Conservation (phyloP, 2,329 filamentous ascomycete species). For the Cladosporium austrohemisphaericum region DNA sequence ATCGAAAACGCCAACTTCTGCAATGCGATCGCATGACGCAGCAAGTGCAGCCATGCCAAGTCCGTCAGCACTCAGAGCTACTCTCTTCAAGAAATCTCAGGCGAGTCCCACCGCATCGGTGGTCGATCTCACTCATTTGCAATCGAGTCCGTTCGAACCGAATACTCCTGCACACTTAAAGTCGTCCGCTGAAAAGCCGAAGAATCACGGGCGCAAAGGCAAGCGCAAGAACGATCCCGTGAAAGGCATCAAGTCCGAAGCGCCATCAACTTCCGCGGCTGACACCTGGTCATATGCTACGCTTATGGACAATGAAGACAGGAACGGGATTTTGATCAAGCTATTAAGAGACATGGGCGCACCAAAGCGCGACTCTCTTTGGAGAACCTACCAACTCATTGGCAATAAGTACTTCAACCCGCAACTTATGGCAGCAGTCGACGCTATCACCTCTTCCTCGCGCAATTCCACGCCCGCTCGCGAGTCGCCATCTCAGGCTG, state of each 20-base stretch:
- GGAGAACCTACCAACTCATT: neutral
- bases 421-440: neutral
- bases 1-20: neutral
- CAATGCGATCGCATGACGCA: neutral
- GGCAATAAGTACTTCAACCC: neutral
- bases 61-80: neutral
- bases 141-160: neutral
- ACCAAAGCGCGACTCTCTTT: constrained; percentile 16
- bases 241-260: neutral
- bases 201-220: neutral
- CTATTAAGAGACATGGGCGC: constrained; percentile 32
- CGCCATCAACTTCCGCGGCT: constrained; percentile 22
- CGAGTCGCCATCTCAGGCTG: neutral
- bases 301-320: constrained; percentile 39
- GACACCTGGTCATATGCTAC: constrained; percentile 33
- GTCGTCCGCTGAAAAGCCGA: neutral
- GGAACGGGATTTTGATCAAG: constrained; percentile 44
- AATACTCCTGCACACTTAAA: neutral
- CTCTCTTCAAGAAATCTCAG: neutral
- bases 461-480: neutral
- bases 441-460: neutral
- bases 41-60: neutral
- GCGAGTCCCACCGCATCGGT: neutral
- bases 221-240: neutral
- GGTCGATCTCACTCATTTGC: neutral